Base-by-base conservation (phyloP, 73 alveolate species). In the Tetrahymena thermophila region DNA sequence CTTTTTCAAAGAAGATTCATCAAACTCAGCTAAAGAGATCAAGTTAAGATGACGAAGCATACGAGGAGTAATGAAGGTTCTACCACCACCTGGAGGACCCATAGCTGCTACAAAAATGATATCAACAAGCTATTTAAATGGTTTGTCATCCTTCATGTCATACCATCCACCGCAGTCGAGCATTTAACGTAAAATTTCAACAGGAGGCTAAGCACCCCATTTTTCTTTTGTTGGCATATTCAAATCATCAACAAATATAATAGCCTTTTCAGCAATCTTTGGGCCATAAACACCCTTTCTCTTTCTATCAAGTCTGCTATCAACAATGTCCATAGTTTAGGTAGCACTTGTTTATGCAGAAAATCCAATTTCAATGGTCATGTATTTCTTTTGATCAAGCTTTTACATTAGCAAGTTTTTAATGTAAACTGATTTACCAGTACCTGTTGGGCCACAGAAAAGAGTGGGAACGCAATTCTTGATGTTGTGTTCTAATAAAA, bases 31-130 rank as follows among this genome's bases (percentile, higher is more conserved):
- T 96, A 98, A 98, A 83, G 99, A 98, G 7, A 99, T 98, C 93
- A 98, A 96, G 96, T 97, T 97, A 95, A 99, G 98, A 96, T 99
- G 99, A 56, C 99, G 95, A 97, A 97, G 97, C 96, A 99, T 96
- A 93, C 99, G 94, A 56, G 99, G 99, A 34, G 99, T 99, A 94
- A 99, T 98, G 97, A 97, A 99, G 17, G 99, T 98, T 85, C 99
- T 98, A 55, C 99, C 99, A 35, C 99, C 99, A 38, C 99, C 99
- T 14, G 99, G 99, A 1, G 99, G 99, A 2, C 99, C 99, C 99
- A 99, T 99, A 23, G 99, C 99, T 19, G 99, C 98, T 28, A 99
- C 97, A 40, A 99, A 98, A 96, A 98, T 96, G 84, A 98, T 97
- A 95, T 99, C 99, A 95, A 98, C 98, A 96, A 99, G 98, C 96